Evolutionary conservation across 768 basidiomycete species (phyloP).

Genomic region (Trametes meyenii): DNA sequence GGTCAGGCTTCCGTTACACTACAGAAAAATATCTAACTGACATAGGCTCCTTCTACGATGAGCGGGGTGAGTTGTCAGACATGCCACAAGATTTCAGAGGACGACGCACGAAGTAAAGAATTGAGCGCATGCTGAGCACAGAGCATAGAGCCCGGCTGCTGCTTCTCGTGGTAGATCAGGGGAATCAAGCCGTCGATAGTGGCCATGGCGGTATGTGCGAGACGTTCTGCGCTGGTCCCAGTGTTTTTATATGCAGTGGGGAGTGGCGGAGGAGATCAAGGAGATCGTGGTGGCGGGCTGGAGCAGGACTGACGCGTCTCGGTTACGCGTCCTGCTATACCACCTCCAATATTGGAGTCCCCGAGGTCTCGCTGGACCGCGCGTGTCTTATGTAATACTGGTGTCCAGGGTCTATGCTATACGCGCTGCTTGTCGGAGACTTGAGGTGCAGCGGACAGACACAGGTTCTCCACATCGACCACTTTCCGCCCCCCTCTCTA

Average conservation of each 20-base stretch:
- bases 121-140: conserved; percentile 90
- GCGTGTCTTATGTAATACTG: conserved; percentile 32
- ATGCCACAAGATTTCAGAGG: too few species aligned
- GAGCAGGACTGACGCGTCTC: conserved; percentile 31
- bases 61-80: background rate
- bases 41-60: conserved; percentile 49
- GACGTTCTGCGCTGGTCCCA: background rate
- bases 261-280: conserved; percentile 18
- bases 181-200: conserved; percentile 55
- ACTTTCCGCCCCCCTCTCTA: background rate
- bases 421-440: conserved; percentile 5
- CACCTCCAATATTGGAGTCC: conserved; percentile 6
- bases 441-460: background rate
- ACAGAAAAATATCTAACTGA: conserved; percentile 35
- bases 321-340: conserved; percentile 22
- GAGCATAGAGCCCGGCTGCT: conserved; percentile 78
- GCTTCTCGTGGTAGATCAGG: conserved; percentile 77
- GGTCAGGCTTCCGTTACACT: conserved; percentile 23
- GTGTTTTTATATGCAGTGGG: background rate
- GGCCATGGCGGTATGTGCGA: conserved; percentile 47
- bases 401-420: conserved; percentile 15
- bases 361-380: conserved; percentile 24
- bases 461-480: background rate
- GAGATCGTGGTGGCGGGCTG: conserved; percentile 6
- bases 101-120: conserved; percentile 68